Evolutionary conservation across 1,139 yeast species (phyloP).

Genomic region (Saccharomyces hybrid): DNA sequence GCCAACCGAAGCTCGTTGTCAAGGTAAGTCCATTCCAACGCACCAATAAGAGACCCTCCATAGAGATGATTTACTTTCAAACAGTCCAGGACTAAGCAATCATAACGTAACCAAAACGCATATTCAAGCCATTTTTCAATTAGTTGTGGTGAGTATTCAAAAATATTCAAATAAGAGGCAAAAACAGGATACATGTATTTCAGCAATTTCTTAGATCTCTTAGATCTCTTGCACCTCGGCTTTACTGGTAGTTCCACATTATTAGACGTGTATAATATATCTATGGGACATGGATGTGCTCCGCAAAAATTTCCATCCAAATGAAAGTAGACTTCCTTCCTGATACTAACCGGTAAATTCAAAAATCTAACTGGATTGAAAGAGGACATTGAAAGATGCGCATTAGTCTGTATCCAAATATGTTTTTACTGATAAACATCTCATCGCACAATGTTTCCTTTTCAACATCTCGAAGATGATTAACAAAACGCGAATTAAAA

Average conservation of each 20-base stretch:
- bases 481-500: neutral
- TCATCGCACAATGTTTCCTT: neutral
- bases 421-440: neutral
- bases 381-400: neutral
- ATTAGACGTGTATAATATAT: conserved; percentile 4
- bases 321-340: conserved; percentile 24
- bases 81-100: conserved; percentile 25
- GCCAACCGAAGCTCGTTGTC: conserved; percentile 17
- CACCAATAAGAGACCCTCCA: conserved; percentile 20
- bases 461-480: neutral
- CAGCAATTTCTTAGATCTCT: conserved; percentile 4
- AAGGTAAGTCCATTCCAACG: conserved; percentile 23
- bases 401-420: neutral
- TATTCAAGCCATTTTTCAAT: conserved; percentile 23
- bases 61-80: conserved; percentile 23
- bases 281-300: conserved; percentile 8
- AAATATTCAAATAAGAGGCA: conserved; percentile 18
- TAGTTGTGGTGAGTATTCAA: conserved; percentile 21
- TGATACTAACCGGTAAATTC: conserved; percentile 21
- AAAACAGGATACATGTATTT: conserved; percentile 14
- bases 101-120: conserved; percentile 26
- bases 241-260: conserved; percentile 6
- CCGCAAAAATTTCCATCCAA: conserved; percentile 18
- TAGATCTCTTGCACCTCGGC: conserved; percentile 1
- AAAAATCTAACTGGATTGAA: conserved; percentile 17